Base-by-base conservation (phyloP, 192 early-diverging fungal genomes). In the Mortierella hygrophila region DNA sequence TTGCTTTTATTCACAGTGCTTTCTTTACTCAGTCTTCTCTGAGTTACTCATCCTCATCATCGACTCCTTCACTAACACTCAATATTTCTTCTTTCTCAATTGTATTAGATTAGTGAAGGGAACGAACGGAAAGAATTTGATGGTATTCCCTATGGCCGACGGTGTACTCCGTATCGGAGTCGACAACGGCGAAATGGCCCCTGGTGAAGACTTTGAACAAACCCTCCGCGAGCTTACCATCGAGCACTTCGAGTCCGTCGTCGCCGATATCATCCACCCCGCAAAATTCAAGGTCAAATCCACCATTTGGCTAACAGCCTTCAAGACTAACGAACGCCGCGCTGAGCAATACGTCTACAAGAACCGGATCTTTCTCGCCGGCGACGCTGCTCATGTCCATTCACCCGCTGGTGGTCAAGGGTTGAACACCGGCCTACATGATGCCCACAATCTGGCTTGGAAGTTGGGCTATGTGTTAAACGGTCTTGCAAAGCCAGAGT, bases 361-460 rank as follows among this genome's bases (percentile, higher is more conserved):
- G 52, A 29, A 47, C 29, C 72, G 82, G 15, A 77, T 89, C 32
- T 89, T 87, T 42, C 57, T 88, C 11, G 88, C 77, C 29, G 88
- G 88, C 10, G 88, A 89, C 63, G 87, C 88, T 3, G 83, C 81
- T 1, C 87, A 89, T 76, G 60, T 68, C 13, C 80, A 63, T 6
- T 74, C 87, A 2, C 88, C 88, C 4, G 11, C 79, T 11, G 81
- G 63, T n/a, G 89, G 89, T 13, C 76, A 75, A 68, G 89, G 89
- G 18, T 74, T 91, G 79, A 88, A 88, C 41, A 41, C 84, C 4
- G 90, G 90, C 10, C 9, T 91, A 3, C 90, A 90, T 23, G 90
- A 91, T 82, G 78, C 88, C 3, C 68, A 88, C 9, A 89, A 90
- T 37, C 42, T 91, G 52, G 90, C 83, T 16, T 91, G 90, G 90